Evolutionary conservation across 257 asterid genomes (phyloP), one percentile per base, ranked within the genome.

Genomic region (Lantana camara): DNA sequence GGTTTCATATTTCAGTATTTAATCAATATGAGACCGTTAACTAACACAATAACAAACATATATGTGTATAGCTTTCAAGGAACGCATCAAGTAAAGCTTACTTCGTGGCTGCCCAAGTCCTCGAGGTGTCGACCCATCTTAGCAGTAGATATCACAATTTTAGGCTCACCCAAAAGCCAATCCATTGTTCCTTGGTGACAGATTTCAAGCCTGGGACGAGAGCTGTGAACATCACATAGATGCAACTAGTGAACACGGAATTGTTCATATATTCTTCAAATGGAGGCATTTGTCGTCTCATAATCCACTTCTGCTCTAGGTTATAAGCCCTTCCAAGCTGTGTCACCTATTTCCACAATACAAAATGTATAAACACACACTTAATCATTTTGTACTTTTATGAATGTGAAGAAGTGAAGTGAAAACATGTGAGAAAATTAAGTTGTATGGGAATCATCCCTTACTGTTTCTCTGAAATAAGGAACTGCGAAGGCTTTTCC

Each of bases 231-330:
- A 63, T 38, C 4, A 66, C 4, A 21, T 15, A 27, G 0, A 70
- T 27, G 23, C 69, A 38, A 9, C 81, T 60, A 0, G 79, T 71
- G 7, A 68, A 9, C 34, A 62, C 9, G 2, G 78, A 51, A 12
- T 71, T 79, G 0, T 2, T 30, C 1, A 53, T 4, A 16, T 75
- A 79, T 13, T 74, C 76, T 15, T 71, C 66, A 10, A 50, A 79
- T 3, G 45, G 0, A 7, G 80, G 83, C 73, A 70, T 45, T 1
- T 57, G 2, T 1, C 69, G 3, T n/a, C 53, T 75, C 49, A 42
- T 49, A 13, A 70, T 9, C 83, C 83, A 78, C 14, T 40, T 37
- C 3, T 30, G 63, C 67, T 78, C 77, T 40, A 23, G 4, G 45
- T 40, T 44, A 29, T 73, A 74, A 3, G 77, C 75, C 29, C 70